Base-by-base conservation (phyloP, 768 basidiomycete species). In the Suillus americanus region DNA sequence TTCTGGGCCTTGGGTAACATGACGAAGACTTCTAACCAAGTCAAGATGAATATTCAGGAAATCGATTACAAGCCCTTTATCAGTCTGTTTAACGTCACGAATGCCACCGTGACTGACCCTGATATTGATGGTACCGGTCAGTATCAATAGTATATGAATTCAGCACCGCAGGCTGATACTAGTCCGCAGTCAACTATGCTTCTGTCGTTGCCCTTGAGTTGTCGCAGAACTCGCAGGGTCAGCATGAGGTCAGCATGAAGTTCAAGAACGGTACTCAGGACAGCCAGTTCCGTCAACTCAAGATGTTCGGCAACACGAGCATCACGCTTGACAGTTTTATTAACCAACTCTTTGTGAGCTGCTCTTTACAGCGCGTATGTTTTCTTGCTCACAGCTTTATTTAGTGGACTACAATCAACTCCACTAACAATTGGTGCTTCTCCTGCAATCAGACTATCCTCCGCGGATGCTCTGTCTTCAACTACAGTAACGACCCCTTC, bases 51-150 rank as follows among this genome's bases (percentile, higher is more conserved):
- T 75, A 75, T 92, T 64, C 81, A 90, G 67, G 84, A 89, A 77
- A 85, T 87, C 14, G 89, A 90, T 64, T 93, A 93, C 80, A 91
- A 93, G 78, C 87, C 91, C 23, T 91, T 94, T 83, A 86, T 92
- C 72, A 90, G 89, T 18, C 80, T 93, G 73, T 89, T 94, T 82
- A 84, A 86, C 69, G 84, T 89, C 74, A 86, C 89, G 23, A 88
- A 88, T 56, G 79, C 87, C 65, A 70, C 78, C 61, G 74, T 81
- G 59, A 77, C 81, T 28, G 79, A 85, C 69, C 87, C 88, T 3
- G 83, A 88, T 63, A 72, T 86, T 61, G 70, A 77, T 61, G 88
- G 82, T 55, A 83, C 90, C 63, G 86, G 88, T 90, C 69, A 69
- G 88, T 83, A n/a, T 37, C 46, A 23, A 30, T 33, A 18, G 12